Evolutionary conservation across 768 basidiomycete species (phyloP).

Genomic region (Amanita rubescens): DNA sequence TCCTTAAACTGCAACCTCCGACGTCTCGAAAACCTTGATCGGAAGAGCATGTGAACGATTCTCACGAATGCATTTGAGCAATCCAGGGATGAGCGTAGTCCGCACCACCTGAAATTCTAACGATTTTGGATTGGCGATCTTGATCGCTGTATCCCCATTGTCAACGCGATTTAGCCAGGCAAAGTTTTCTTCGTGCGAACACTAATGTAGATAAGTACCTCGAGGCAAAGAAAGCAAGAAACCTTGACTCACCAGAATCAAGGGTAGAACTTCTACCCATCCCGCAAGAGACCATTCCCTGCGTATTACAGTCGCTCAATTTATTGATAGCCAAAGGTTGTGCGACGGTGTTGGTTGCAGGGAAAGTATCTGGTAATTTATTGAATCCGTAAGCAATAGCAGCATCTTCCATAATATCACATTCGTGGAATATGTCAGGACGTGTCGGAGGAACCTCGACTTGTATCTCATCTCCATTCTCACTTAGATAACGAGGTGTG

Average conservation of each 20-base stretch:
- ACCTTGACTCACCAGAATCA: constrained; percentile 67
- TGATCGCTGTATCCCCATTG: constrained; percentile 73
- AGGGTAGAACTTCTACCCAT: constrained; percentile 91
- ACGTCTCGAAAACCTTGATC: constrained; percentile 88
- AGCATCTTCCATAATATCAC: constrained; percentile 97
- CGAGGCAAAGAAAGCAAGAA: not conserved
- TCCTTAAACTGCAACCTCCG: constrained; percentile 94
- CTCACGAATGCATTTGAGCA: constrained; percentile 95
- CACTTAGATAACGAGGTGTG: constrained; percentile 43
- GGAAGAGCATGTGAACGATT: constrained; percentile 92
- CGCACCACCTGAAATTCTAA: constrained; percentile 97
- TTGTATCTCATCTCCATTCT: constrained; percentile 57
- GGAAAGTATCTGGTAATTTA: constrained; percentile 89
- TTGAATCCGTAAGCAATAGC: constrained; percentile 99
- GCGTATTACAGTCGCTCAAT: constrained; percentile 81
- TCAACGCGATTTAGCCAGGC: constrained; percentile 85
- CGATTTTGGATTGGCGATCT: constrained; percentile 95
- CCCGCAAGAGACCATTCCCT: constrained; percentile 91
- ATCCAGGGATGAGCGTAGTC: constrained; percentile 90
- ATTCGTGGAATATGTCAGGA: constrained; percentile 96
- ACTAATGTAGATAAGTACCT: constrained; percentile 39
- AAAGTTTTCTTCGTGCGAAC: constrained; percentile 98
- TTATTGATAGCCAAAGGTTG: constrained; percentile 88
- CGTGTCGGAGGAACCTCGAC: constrained; percentile 90
- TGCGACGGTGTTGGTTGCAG: constrained; percentile 89